Conservation (phyloP, 768 basidiomycete genomes). For the Suillus alpinus region DNA sequence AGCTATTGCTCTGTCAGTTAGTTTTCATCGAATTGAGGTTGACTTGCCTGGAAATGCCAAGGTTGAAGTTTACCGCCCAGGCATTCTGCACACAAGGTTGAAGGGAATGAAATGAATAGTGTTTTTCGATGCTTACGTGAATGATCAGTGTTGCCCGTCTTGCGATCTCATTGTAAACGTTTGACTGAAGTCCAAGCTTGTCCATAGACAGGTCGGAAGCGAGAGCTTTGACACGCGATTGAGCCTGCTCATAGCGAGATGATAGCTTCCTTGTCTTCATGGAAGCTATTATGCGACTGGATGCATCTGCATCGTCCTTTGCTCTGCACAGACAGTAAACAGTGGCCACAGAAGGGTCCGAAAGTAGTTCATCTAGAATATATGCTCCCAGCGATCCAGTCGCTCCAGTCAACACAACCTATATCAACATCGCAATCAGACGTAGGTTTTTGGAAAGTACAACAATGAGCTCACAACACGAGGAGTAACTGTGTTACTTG, state of each 20-base stretch:
- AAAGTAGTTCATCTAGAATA: slow-evolving; percentile 44
- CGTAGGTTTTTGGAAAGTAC: slow-evolving; percentile 10
- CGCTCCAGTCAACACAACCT: slow-evolving; percentile 46
- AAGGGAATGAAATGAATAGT: not conserved
- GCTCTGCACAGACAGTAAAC: slow-evolving; percentile 54
- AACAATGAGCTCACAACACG: slow-evolving; percentile 1
- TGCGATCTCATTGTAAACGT: slow-evolving; percentile 35
- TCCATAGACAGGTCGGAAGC: slow-evolving; percentile 41
- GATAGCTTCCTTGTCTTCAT: slow-evolving; percentile 35
- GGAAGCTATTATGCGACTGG: slow-evolving; percentile 39
- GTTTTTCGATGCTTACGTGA: slow-evolving; percentile 31
- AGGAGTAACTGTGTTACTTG: slow-evolving; percentile 1
- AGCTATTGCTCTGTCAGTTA: slow-evolving; percentile 21
- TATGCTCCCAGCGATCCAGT: slow-evolving; percentile 56
- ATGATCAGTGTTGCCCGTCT: slow-evolving; percentile 41
- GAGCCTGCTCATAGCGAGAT: slow-evolving; percentile 8
- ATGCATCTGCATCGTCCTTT: slow-evolving; percentile 41
- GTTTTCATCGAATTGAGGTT: not conserved
- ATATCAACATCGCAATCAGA: not conserved
- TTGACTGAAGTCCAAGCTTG: slow-evolving; percentile 38
- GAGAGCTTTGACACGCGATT: slow-evolving; percentile 36
- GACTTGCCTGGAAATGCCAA: slow-evolving; percentile 29
- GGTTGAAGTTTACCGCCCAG: slow-evolving; percentile 57
- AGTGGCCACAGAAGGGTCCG: slow-evolving; percentile 33
- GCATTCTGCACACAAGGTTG: slow-evolving; percentile 37